Evolutionary conservation across 495 filamentous ascomycete genomes (phyloP).

Genomic region (Penicillium paxilli): DNA sequence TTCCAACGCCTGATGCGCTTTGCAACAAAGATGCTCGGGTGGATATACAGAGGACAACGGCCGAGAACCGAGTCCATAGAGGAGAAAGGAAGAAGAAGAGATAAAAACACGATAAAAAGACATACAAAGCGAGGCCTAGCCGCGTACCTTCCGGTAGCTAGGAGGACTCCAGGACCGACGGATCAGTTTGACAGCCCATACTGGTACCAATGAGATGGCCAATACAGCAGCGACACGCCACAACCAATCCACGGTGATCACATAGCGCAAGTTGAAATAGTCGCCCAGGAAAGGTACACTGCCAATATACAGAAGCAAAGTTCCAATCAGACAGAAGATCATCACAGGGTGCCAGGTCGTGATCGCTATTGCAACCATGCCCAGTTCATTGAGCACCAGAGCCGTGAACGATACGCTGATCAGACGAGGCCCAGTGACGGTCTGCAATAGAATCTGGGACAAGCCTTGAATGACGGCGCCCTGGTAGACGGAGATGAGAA

Average conservation of each 20-base stretch:
- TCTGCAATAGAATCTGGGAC: slow-evolving; percentile 80
- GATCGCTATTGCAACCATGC: slow-evolving; percentile 95
- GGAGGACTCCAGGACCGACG: slow-evolving; percentile 83
- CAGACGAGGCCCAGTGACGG: slow-evolving; percentile 67
- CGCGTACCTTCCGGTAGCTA: slow-evolving; percentile 94
- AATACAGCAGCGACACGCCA: slow-evolving; percentile 84
- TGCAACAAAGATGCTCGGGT: slow-evolving; percentile 14
- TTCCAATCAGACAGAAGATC: slow-evolving; percentile 81
- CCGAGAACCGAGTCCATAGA: background rate
- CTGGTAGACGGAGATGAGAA: slow-evolving; percentile 93
- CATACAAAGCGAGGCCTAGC: slow-evolving; percentile 22
- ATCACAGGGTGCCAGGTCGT: slow-evolving; percentile 97
- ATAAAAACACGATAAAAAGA: slow-evolving; percentile 1
- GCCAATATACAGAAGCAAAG: slow-evolving; percentile 73
- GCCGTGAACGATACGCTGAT: slow-evolving; percentile 90
- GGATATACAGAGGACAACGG: slow-evolving; percentile 13
- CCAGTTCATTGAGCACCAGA: slow-evolving; percentile 88
- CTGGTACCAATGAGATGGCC: slow-evolving; percentile 79
- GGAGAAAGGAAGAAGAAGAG: background rate
- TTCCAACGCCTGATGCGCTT: slow-evolving; percentile 17
- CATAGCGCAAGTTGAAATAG: slow-evolving; percentile 86
- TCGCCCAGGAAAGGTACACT: slow-evolving; percentile 83
- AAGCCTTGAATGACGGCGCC: slow-evolving; percentile 91
- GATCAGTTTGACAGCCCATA: slow-evolving; percentile 81
- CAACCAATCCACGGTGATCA: slow-evolving; percentile 76